Evolutionary conservation across 2,329 filamentous ascomycete species (phyloP), one percentile per base, ranked within the genome.

Genomic region (Emydomyces testavorans): DNA sequence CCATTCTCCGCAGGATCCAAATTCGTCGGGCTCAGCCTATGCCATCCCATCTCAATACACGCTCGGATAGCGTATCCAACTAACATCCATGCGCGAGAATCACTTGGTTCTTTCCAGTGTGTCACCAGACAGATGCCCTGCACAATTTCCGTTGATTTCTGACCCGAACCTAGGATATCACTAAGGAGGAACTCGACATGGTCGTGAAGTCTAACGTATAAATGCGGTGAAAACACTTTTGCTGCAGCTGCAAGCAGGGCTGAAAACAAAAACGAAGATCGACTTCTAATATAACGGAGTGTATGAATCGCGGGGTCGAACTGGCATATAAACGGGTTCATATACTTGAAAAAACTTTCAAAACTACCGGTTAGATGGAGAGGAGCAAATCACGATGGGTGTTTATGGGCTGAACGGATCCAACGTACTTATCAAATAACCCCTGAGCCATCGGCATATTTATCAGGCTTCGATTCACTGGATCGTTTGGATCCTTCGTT

Each of bases 31-130:
- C 36, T 50, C 23, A 55, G 29, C 45, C 53, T 53, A 48, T 55
- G 50, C 52, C 52, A 55, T 15, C 50, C 48, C 57, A 70, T 50
- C 32, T 69, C 66, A 53, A 69, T 64, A 42, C 62, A 62, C 56
- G 68, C 64, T 6, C 67, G 57, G 32, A 70, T 68, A 0, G 62
- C 64, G 48, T 68, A 67, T 2, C 67, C 67, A 6, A 69, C 53
- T 1, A 62, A 57, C 15, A 65, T 57, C 65, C 67, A 70, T 3
- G 62, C 63, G 10, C 67, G 58, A 8, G 61, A 65, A 49, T 70
- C 67, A 6, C 65, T 61, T 2, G 65, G 64, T 34, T 69, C 64
- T 53, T 70, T 70, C 65, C 66, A 70, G 51, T 68, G 68, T 1
- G 66, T 69, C 4, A 65, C 32, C 24, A 55, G 42, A 37, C 52